Evolutionary conservation across 1,284 basidiomycete genomes (phyloP).

Genomic region (Malassezia psittaci): DNA sequence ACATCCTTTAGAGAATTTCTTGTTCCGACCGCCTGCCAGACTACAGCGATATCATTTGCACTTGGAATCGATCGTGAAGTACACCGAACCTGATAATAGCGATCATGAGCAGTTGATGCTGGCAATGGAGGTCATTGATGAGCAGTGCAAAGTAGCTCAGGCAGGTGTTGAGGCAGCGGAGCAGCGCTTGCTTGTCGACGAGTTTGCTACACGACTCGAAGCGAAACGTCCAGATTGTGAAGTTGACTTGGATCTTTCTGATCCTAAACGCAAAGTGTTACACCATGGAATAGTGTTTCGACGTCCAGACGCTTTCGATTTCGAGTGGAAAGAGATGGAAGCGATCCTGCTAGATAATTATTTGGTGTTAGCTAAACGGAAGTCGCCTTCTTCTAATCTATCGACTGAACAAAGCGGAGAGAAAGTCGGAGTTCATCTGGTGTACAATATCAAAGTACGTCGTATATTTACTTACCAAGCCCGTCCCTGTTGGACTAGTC

Average conservation of each 20-base stretch:
- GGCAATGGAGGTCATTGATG: conserved; percentile 40
- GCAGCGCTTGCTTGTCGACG: conserved; percentile 37
- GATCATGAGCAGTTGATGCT: conserved; percentile 30
- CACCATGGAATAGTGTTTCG: conserved; percentile 35
- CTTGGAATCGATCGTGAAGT: conserved; percentile 65
- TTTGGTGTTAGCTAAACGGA: conserved; percentile 38
- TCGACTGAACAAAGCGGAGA: neutral
- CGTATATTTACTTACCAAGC: conserved; percentile 9
- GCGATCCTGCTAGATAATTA: conserved; percentile 45
- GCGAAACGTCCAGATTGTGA: conserved; percentile 31
- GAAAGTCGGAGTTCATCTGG: neutral
- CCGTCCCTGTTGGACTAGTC: conserved; percentile 41
- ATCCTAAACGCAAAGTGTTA: conserved; percentile 35
- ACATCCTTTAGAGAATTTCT: conserved; percentile 75
- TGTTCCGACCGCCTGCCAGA: conserved; percentile 75
- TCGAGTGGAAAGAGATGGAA: conserved; percentile 42
- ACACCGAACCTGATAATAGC: conserved; percentile 31
- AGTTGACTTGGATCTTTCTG: conserved; percentile 34
- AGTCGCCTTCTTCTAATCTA: conserved; percentile 15
- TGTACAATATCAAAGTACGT: neutral
- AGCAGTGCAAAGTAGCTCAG: conserved; percentile 41
- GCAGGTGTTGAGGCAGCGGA: conserved; percentile 36
- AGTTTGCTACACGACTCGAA: conserved; percentile 31
- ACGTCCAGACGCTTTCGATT: conserved; percentile 40
- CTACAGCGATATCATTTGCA: conserved; percentile 79